Percentiles rank a stretch among this genome's conserved stretches.
Evolutionary conservation across 2,329 filamentous ascomycete genomes (phyloP).

Genomic region (Parasarocladium wereldwijsianum): DNA sequence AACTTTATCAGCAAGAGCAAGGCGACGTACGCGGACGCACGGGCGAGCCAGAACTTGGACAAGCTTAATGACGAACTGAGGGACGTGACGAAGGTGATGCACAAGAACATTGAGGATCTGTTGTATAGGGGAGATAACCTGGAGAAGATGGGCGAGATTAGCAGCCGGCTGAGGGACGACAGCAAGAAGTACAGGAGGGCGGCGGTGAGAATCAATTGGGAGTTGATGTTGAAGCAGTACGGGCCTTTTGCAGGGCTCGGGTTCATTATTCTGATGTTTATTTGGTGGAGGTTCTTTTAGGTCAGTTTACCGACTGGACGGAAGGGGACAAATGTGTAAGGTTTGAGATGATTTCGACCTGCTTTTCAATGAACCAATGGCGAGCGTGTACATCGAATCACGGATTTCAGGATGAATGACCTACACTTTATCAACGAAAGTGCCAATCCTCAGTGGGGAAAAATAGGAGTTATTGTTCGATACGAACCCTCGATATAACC

Average conservation of each 20-base stretch:
- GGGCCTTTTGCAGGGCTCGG: conserved; percentile 74
- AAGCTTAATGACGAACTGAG: conserved; percentile 93
- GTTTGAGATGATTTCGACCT: conserved; percentile 1
- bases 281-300: conserved; percentile 90
- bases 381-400: not conserved
- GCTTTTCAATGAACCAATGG: not conserved
- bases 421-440: too few species aligned
- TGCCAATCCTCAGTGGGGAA: too few species aligned
- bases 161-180: conserved; percentile 73
- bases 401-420: too few species aligned
- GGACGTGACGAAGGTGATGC: conserved; percentile 99
- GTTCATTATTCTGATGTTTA: conserved; percentile 69
- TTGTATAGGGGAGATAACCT: conserved; percentile 87
- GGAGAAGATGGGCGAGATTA: conserved; percentile 95
- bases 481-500: too few species aligned
- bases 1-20: conserved; percentile 90
- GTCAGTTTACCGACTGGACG: not conserved
- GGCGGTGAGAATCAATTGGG: conserved; percentile 95
- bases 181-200: conserved; percentile 88
- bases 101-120: conserved; percentile 97
- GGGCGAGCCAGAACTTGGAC: conserved; percentile 83
- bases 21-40: conserved; percentile 83
- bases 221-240: conserved; percentile 90
- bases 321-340: conserved; percentile 1
- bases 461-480: too few species aligned